A percentile compares a stretch with the other conserved stretches of the same genome.
Evolutionary conservation across 2,329 filamentous ascomycete species (phyloP).

Genomic region (Bertia moriformis): DNA sequence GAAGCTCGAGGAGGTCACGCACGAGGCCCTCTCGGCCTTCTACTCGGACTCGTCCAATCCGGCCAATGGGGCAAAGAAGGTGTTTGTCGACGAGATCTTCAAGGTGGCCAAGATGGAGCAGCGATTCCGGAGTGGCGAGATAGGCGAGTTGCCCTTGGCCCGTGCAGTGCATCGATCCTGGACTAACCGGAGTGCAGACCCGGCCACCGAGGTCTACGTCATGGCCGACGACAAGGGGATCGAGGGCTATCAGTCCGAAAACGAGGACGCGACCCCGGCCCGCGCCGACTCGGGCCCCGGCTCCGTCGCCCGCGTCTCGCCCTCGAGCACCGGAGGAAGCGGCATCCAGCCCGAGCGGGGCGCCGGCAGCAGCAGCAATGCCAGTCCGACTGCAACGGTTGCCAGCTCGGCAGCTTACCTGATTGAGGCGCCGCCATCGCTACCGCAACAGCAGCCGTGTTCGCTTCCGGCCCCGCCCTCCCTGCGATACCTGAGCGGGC

Average conservation of each 20-base stretch:
- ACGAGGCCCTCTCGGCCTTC: constrained; percentile 40
- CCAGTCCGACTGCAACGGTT: too few relatives aligned
- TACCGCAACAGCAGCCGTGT: too few relatives aligned
- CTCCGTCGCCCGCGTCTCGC: constrained; percentile 15
- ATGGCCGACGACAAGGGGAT: constrained; percentile 35
- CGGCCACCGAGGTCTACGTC: constrained; percentile 28
- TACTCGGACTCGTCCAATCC: constrained; percentile 39
- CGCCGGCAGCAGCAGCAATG: too few relatives aligned
- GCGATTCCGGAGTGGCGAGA: constrained; percentile 36
- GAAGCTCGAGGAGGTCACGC: constrained; percentile 42
- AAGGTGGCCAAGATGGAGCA: constrained; percentile 42
- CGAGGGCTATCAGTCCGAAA: constrained; percentile 30
- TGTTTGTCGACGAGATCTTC: constrained; percentile 45
- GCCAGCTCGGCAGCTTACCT: too few relatives aligned
- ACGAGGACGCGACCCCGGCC: constrained; percentile 24
- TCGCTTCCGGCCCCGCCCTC: too few relatives aligned
- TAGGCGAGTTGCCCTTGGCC: constrained; percentile 26
- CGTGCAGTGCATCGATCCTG: not conserved
- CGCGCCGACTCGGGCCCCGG: constrained; percentile 27
- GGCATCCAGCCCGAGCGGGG: too few relatives aligned
- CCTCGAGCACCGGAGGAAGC: too few relatives aligned
- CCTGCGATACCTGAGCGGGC: too few relatives aligned
- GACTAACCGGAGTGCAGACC: constrained; percentile 20
- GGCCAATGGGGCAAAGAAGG: constrained; percentile 36
- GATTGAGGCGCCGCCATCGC: too few relatives aligned